Conservation (phyloP, 305 asterid species). For the Fraxinus sp. region DNA sequence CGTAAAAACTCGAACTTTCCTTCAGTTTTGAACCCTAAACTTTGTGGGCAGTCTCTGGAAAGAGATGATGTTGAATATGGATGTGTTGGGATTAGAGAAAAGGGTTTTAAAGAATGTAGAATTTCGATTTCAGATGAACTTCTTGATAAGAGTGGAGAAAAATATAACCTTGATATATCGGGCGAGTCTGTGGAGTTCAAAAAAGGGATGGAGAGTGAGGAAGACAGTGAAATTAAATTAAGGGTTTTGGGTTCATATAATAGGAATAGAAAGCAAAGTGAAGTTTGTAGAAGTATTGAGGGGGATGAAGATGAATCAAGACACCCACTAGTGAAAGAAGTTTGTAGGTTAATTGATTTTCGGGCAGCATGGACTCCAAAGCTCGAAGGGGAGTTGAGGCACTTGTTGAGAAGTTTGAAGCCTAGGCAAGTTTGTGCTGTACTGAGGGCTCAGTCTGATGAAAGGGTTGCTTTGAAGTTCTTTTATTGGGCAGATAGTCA, state of each 20-base stretch:
- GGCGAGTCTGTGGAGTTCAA: slow-evolving; percentile 42
- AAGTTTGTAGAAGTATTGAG: slow-evolving; percentile 39
- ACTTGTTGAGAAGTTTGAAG: slow-evolving; percentile 62
- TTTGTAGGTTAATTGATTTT: slow-evolving; percentile 58
- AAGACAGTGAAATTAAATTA: slow-evolving; percentile 44
- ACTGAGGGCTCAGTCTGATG: slow-evolving; percentile 66
- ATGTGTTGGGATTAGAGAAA: slow-evolving; percentile 28
- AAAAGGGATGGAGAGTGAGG: slow-evolving; percentile 38
- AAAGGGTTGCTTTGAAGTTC: slow-evolving; percentile 74
- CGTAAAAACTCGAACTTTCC: slow-evolving; percentile 8
- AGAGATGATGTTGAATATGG: slow-evolving; percentile 24
- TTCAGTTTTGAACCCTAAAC: slow-evolving; percentile 13
- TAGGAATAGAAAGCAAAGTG: slow-evolving; percentile 27
- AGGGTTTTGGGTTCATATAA: slow-evolving; percentile 53
- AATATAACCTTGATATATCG: slow-evolving; percentile 33
- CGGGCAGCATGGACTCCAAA: slow-evolving; percentile 67
- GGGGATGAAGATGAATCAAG: slow-evolving; percentile 58
- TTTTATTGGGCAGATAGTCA: slow-evolving; percentile 91
- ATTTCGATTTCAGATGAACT: slow-evolving; percentile 24
- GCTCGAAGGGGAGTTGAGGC: slow-evolving; percentile 68
- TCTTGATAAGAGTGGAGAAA: slow-evolving; percentile 29
- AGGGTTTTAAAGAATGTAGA: slow-evolving; percentile 26
- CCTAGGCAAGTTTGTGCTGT: slow-evolving; percentile 80
- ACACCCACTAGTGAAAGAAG: slow-evolving; percentile 81
- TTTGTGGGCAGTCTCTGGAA: slow-evolving; percentile 26